Evolutionary conservation across 345 rosid species (phyloP), one percentile per base, ranked within the genome.

Genomic region (Camelina laxa): DNA sequence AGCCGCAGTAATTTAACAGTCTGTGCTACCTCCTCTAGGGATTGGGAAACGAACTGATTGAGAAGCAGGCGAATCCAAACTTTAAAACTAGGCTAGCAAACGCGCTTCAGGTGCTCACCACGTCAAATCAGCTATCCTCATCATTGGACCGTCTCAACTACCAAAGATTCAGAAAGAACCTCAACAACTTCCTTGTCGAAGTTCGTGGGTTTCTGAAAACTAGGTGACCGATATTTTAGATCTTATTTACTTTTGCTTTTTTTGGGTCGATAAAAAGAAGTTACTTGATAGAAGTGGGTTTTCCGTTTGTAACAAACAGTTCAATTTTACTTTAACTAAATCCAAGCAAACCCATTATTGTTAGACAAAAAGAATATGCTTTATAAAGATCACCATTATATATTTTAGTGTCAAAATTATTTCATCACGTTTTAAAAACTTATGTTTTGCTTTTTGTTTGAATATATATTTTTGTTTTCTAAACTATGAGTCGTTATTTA

Each of bases 131-230:
- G 84, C 89, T 95, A 12, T 84, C 97, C 3, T 80, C 87, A 7
- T 73, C 87, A 24, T 88, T 95, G 20, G 96, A 95, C 75, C 99
- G 99, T 19, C 71, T 87, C 65, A 92, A 92, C 80, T 86, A 90
- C 87, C 96, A 89, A 81, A 89, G 97, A 69, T 95, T 95, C 75
- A 84, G 99, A 81, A 95, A 92, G 85, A 95, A 95, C 65, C 82
- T 95, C 51, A 87, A 80, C 80, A 83, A 57, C 79, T 95, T 95
- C 80, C 84, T 92, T 67, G 55, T 90, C n/a, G 93, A 92, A 72
- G 99, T 95, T 65, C 88, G 99, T 47, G 97, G 99, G 73, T 90
- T 95, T 76, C 75, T 95, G 69, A 85, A 87, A 75, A 89, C 88
- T 56, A 81, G 77, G 70, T 94, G 84, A 91, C 39, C 16, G 9